Evolutionary conservation across 306 rosid genomes (phyloP).

Genomic region (Trichosanthes truncata): DNA sequence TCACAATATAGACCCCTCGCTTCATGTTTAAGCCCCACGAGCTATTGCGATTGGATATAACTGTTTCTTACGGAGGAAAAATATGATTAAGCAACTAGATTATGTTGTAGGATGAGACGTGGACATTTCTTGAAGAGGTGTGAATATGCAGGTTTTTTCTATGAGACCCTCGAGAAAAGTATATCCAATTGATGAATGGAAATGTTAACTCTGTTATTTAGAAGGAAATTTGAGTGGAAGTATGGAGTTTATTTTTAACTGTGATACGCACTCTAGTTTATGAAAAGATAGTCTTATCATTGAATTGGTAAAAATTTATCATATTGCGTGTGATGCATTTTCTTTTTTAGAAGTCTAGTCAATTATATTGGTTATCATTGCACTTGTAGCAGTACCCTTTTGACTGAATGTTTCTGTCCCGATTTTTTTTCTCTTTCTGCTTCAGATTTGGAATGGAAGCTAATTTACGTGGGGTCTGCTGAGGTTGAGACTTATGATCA

Average conservation of each 20-base stretch:
- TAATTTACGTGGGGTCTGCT: constrained; percentile 84
- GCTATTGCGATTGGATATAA: background rate
- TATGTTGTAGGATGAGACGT: background rate
- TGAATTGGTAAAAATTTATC: background rate
- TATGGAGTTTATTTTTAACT: background rate
- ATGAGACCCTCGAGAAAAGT: background rate
- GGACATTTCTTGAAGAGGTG: background rate
- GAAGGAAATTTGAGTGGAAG: background rate
- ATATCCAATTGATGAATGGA: background rate
- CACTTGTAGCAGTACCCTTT: background rate
- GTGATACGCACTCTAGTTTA: background rate
- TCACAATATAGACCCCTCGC: background rate
- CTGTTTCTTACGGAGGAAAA: background rate
- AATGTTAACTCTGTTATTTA: background rate
- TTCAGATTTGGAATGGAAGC: constrained; percentile 94
- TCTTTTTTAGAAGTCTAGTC: background rate
- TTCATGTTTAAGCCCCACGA: no score
- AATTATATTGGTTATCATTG: background rate
- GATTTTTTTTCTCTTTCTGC: background rate
- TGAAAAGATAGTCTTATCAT: background rate
- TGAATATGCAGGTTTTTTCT: background rate
- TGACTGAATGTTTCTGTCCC: background rate
- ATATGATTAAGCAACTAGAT: background rate
- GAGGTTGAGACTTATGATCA: constrained; percentile 93
- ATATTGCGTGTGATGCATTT: background rate